Percentiles rank a stretch among this genome's conserved stretches.
These are phyloP conservation scores for Diaporthe caulivora DNA, from an alignment of 2,329 filamentous ascomycete species.

Conservation along the genomic window DNA sequence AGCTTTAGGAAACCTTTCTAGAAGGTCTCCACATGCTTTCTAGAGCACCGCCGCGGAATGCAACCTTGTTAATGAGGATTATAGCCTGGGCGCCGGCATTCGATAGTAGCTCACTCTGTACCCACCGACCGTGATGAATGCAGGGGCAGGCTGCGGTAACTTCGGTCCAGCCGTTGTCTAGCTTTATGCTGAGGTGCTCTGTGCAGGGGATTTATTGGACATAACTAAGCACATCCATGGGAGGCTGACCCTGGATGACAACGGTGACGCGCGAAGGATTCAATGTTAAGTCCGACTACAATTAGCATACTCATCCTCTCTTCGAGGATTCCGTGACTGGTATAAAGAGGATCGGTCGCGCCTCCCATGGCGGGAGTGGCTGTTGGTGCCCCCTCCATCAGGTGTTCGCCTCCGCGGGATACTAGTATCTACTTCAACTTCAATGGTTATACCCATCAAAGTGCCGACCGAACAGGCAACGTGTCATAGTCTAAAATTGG, in stretches of 20 bases:
- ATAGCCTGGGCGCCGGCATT: not conserved
- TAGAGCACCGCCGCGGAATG: not conserved
- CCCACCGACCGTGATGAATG: not conserved
- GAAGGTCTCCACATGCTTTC: not conserved
- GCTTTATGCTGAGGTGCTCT: not conserved
- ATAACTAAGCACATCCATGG: not conserved
- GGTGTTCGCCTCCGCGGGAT: not conserved
- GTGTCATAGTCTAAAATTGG: no score
- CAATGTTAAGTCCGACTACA: constrained; percentile 2
- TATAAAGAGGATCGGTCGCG: not conserved
- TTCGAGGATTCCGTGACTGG: not conserved
- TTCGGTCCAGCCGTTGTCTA: not conserved
- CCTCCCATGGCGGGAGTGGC: not conserved
- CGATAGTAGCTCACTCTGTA: not conserved
- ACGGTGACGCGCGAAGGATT: not conserved
- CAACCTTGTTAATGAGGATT: not conserved
- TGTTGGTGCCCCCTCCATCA: not conserved
- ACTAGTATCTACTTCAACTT: not conserved
- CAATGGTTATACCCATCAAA: not conserved
- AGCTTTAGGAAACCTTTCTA: constrained; percentile 17
- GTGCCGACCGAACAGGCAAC: not conserved
- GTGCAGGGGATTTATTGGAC: not conserved
- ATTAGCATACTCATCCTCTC: not conserved
- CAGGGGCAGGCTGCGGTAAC: not conserved
- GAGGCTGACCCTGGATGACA: not conserved